Evolutionary conservation across 2,329 filamentous ascomycete genomes (phyloP).

Genomic region (Exophiala viscosa): DNA sequence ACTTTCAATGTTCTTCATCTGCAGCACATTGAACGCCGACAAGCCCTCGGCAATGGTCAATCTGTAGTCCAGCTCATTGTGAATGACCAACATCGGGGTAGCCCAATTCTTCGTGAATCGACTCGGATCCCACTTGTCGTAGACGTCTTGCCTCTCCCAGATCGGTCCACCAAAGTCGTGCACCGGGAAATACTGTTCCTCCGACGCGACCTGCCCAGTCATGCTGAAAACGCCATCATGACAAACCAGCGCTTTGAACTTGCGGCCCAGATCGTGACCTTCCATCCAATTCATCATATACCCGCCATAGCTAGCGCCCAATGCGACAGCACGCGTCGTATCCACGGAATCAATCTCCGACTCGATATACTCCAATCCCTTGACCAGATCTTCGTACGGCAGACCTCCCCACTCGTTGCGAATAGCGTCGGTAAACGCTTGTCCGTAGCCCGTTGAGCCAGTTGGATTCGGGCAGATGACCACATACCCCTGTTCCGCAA

Average conservation of each 20-base stretch:
- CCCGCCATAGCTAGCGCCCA: conserved; percentile 56
- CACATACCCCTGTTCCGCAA: conserved; percentile 60
- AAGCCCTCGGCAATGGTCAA: conserved; percentile 81
- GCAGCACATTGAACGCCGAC: conserved; percentile 79
- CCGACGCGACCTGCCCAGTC: conserved; percentile 42
- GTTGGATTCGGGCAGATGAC: conserved; percentile 59
- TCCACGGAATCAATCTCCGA: conserved; percentile 52
- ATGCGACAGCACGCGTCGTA: conserved; percentile 49
- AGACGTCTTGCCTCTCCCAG: conserved; percentile 50
- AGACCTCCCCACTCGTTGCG: conserved; percentile 52
- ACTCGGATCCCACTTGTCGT: conserved; percentile 58
- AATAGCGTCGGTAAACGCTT: conserved; percentile 52
- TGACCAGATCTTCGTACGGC: conserved; percentile 55
- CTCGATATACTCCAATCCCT: conserved; percentile 52
- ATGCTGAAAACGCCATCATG: conserved; percentile 45
- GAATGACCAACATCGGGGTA: conserved; percentile 85
- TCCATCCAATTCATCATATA: conserved; percentile 61
- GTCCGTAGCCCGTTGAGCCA: conserved; percentile 56
- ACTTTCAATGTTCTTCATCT: conserved; percentile 70
- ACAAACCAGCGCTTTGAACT: conserved; percentile 57
- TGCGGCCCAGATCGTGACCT: conserved; percentile 51
- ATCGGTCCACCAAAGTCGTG: conserved; percentile 51
- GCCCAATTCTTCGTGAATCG: conserved; percentile 64
- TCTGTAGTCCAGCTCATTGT: conserved; percentile 86
- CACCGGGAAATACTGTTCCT: conserved; percentile 55